Conservation (phyloP, 495 filamentous ascomycete species). For the Neurospora sp. region DNA sequence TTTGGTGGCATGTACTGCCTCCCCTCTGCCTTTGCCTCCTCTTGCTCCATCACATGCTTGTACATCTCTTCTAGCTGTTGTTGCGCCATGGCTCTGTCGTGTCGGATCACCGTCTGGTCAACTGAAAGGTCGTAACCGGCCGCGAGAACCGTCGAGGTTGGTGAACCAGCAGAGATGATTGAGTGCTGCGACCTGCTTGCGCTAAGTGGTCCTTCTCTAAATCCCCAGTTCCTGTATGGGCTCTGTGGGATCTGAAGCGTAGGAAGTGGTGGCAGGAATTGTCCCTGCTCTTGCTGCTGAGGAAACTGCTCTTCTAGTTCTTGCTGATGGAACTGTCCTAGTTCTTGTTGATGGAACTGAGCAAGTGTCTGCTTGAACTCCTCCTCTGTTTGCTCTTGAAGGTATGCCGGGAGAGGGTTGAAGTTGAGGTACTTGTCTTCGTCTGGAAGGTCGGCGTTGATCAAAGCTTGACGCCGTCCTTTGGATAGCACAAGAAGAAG, state of each 20-base stretch:
- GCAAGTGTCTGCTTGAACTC: slow-evolving; percentile 16
- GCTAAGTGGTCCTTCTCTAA: slow-evolving; percentile 30
- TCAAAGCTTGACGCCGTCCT: slow-evolving; percentile 30
- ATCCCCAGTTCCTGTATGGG: slow-evolving; percentile 33
- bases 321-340: neutral
- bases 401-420: slow-evolving; percentile 22
- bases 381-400: slow-evolving; percentile 28
- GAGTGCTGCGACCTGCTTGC: slow-evolving; percentile 39
- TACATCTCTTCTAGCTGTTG: slow-evolving; percentile 83
- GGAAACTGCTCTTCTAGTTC: neutral
- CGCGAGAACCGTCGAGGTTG: slow-evolving; percentile 34
- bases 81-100: slow-evolving; percentile 62
- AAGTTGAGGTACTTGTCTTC: slow-evolving; percentile 10
- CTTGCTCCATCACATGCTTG: slow-evolving; percentile 81
- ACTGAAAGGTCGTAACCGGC: slow-evolving; percentile 39
- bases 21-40: slow-evolving; percentile 50
- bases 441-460: slow-evolving; percentile 19
- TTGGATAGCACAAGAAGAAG: slow-evolving; percentile 47
- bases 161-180: slow-evolving; percentile 38
- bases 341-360: slow-evolving; percentile 4
- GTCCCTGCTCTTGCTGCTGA: slow-evolving; percentile 2
- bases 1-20: slow-evolving; percentile 28
- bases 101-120: slow-evolving; percentile 63
- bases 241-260: slow-evolving; percentile 14
- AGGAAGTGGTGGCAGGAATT: slow-evolving; percentile 4